These are phyloP conservation scores for Trichosporon faecale DNA, from an alignment of 1,284 basidiomycete genomes.

Conservation along the genomic window DNA sequence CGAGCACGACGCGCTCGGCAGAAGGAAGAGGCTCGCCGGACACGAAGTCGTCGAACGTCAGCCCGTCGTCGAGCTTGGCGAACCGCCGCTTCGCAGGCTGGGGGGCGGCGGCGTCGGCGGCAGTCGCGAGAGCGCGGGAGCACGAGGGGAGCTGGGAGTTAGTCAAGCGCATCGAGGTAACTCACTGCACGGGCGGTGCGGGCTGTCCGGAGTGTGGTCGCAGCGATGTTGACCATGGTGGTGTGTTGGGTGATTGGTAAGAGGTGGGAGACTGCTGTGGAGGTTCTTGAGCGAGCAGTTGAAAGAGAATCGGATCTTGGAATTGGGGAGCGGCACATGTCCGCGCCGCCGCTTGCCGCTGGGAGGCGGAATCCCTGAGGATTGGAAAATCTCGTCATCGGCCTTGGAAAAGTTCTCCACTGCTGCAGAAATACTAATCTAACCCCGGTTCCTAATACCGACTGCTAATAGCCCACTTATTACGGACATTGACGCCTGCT, in stretches of 20 bases:
- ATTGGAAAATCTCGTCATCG: constrained; percentile 11
- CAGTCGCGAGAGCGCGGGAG: constrained; percentile 35
- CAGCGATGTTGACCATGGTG: background rate
- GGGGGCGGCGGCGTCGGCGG: constrained; percentile 21
- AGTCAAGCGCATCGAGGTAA: background rate
- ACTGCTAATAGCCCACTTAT: background rate
- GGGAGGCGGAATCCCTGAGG: background rate
- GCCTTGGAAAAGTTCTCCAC: background rate
- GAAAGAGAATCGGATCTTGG: background rate
- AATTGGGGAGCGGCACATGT: background rate
- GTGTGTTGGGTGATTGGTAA: constrained; percentile 2
- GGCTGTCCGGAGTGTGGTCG: background rate
- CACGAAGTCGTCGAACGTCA: constrained; percentile 81
- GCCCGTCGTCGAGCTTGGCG: constrained; percentile 63
- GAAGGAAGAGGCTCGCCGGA: constrained; percentile 56
- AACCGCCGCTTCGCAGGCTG: constrained; percentile 26
- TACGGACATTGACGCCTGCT: background rate
- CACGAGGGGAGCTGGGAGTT: constrained; percentile 16
- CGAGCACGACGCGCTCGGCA: constrained; percentile 66
- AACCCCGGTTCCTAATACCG: background rate
- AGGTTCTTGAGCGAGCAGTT: background rate
- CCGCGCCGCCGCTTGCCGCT: background rate
- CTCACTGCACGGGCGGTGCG: constrained; percentile 1
- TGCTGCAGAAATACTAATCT: background rate
- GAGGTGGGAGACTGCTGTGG: background rate